Base-by-base conservation (phyloP, 768 basidiomycete species). In the Psilocybe sp. region DNA sequence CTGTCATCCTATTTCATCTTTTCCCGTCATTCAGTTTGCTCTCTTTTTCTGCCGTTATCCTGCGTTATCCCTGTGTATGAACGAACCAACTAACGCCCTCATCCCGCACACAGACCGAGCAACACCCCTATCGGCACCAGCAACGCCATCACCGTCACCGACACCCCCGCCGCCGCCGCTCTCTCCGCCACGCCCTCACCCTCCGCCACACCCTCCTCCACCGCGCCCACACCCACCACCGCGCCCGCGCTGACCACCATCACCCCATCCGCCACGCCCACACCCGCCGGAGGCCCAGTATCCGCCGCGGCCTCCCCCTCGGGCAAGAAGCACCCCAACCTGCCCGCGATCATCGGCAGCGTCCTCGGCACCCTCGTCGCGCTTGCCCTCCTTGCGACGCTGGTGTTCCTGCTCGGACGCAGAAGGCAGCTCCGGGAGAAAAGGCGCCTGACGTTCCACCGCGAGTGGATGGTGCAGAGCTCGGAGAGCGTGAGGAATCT, bases 401-500 rank as follows among this genome's bases (percentile, higher is more conserved):
- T 58, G 19, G 35, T 50, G 33, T 51, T 61, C 4, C 49, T 57
- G 18, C 14, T 56, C 36, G 37, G 46, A 10, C 55, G 57, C 18
- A 50, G 52, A 14, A 51, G 55, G 36, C 15, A 45, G 7, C 13
- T 31, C 6, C 12, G 18, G 18, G n/a, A 32, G 35, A 41, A 36
- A 11, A 53, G 49, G 35, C 51, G 60, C 11, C 50, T 46, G 34
- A 59, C 56, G 5, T 61, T 61, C 47, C 58, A 59, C 46, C 45
- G 49, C 16, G 52, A 54, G 23, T 46, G 55, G 58, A 59, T 61
- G 60, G 58, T 59, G 18, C 58, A 54, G 39, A 51, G 54, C n/a
- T 52, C 54, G 6, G 23, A 28, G 23, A 28, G 23, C 7, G 23
- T 28, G 7, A 28, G 23, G 23, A 28, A 28, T 7, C 7, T 28